Conservation (phyloP, 2,329 filamentous ascomycete species). For the Cadophora gregata region DNA sequence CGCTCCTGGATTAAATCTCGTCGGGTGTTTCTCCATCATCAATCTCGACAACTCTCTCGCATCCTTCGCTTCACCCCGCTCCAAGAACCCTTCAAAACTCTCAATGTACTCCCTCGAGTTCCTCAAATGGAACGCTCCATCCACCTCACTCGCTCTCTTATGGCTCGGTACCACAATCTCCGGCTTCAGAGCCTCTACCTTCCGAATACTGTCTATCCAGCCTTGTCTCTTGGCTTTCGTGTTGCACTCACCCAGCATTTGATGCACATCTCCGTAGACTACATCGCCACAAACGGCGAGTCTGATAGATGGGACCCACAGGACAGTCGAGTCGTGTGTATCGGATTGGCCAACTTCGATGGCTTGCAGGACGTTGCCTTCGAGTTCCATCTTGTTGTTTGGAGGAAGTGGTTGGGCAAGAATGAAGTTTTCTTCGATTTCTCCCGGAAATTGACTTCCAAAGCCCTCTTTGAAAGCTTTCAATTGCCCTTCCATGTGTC, state of each 20-base stretch:
- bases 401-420: constrained; percentile 30
- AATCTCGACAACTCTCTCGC: constrained; percentile 19
- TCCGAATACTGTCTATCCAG: constrained; percentile 44
- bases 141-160: constrained; percentile 36
- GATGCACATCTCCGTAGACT: constrained; percentile 46
- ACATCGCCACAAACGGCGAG: constrained; percentile 46
- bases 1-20: constrained; percentile 23
- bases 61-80: constrained; percentile 13
- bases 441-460: constrained; percentile 4
- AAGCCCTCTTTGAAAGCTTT: neutral
- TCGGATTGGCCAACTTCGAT: constrained; percentile 42
- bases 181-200: constrained; percentile 42
- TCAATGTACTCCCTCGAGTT: constrained; percentile 40
- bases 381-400: constrained; percentile 17
- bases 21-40: constrained; percentile 26
- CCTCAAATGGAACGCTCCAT: constrained; percentile 38
- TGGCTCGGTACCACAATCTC: constrained; percentile 43
- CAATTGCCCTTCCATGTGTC: constrained; percentile 19
- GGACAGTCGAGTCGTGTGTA: constrained; percentile 41
- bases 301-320: constrained; percentile 42
- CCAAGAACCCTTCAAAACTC: constrained; percentile 20
- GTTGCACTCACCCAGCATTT: constrained; percentile 44
- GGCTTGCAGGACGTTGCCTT: constrained; percentile 10
- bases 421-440: constrained; percentile 6
- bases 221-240: constrained; percentile 39